Evolutionary conservation across 2,329 filamentous ascomycete species (phyloP), one percentile per base, ranked within the genome.

Genomic region (Cylindrodendrum hubeiense): DNA sequence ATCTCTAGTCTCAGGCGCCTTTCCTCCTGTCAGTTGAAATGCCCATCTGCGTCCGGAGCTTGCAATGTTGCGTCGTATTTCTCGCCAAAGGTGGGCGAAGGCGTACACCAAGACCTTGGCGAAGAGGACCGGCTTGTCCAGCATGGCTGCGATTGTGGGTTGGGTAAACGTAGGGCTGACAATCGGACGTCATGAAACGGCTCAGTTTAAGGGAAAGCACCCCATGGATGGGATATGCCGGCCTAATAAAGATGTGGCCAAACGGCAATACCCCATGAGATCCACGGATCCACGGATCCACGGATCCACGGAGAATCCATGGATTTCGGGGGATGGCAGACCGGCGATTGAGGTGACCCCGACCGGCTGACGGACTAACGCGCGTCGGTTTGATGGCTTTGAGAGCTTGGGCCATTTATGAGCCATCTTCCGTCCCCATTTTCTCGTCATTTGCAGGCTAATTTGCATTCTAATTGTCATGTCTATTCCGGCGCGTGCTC

Each of bases 121-220:
- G 59, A 75, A 78, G 34, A 80, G 67, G 5, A 72, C 26, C 1
- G 65, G 65, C 59, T 79, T 80, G 15, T 71, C 68, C n/a, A 79
- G 39, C 72, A 76, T 78, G 15, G 53, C 67, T 62, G 22, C 39
- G 15, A 33, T 4, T n/a, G 17, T 3, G 13, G 8, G 43, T n/a
- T 26, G 17, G 37, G 5, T 15, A 15, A 52, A 17, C 8, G 15
- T 3, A n/a, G 6, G 17, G 13, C 3, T 9, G 37, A 39, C 15
- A 9, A 3, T 39, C 12, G 21, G 19, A 2, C 5, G 13, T 13
- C 19, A 9, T 34, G 15, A 12, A 7, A 22, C 19, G 12, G n/a
- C n/a, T 34, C 10, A 21, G 28, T 13, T 8, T 15, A 5, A 39
- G 26, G 12, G 15, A 17, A 47, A n/a, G n/a, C 8, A 22, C 5